Percentiles rank a stretch among this genome's conserved stretches.
Evolutionary conservation across 768 basidiomycete species (phyloP).

Genomic region (Tephrocybe sp.): DNA sequence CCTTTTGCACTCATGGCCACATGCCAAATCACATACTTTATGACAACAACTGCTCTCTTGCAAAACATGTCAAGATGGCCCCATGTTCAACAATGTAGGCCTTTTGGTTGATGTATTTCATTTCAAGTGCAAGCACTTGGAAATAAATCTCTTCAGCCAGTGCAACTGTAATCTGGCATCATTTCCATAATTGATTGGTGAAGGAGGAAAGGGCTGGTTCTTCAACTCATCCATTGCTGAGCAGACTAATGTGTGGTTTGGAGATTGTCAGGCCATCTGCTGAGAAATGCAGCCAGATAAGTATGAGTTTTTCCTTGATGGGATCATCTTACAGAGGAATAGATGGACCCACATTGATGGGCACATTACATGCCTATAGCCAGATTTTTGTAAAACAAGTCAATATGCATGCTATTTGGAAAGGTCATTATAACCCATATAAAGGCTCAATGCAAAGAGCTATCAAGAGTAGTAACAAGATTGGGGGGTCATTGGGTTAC

Average conservation of each 20-base stretch:
- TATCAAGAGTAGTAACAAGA: too few species aligned
- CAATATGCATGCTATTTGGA: too few species aligned
- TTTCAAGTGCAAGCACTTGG: constrained; percentile 33
- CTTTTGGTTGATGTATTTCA: constrained; percentile 38
- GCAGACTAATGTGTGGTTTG: constrained; percentile 44
- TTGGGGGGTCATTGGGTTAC: too few species aligned
- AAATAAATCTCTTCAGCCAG: constrained; percentile 23
- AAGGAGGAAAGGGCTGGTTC: constrained; percentile 27
- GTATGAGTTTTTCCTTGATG: constrained; percentile 1
- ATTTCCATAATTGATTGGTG: constrained; percentile 32
- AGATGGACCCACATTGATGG: too few species aligned
- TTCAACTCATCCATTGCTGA: constrained; percentile 46
- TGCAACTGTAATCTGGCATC: constrained; percentile 29
- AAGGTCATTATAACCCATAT: too few species aligned
- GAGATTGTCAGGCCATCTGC: constrained; percentile 32
- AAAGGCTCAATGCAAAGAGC: too few species aligned
- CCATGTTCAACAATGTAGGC: constrained; percentile 18
- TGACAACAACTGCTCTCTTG: constrained; percentile 24
- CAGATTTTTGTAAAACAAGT: too few species aligned
- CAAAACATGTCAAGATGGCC: constrained; percentile 1
- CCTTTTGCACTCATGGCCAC: constrained; percentile 21
- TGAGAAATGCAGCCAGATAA: constrained; percentile 29
- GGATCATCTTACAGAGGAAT: not conserved
- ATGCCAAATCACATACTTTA: constrained; percentile 23
- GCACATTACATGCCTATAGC: too few species aligned